Evolutionary conservation across 108 stramenopile genomes (phyloP), one percentile per base, ranked within the genome.

Genomic region (Nitzschia sp.): DNA sequence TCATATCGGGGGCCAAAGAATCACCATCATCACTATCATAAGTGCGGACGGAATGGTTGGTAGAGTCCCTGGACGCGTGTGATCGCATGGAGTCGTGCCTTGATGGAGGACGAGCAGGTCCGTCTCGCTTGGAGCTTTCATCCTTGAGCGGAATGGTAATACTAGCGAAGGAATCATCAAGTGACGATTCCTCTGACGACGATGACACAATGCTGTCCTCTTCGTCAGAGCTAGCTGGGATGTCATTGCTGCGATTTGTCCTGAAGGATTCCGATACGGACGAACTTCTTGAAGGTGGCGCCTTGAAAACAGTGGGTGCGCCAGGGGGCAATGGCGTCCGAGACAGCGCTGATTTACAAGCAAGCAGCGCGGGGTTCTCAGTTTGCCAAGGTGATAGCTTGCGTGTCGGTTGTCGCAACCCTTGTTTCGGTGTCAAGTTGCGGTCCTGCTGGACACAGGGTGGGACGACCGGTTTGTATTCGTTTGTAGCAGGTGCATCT

Each of bases 1-100:
- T 41, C 71, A 72, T 63, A 21, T 72, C 71, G 21, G 71, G 53
- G 33, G 71, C 71, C 23, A 72, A 32, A 1, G 71, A 72, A 44
- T 72, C 54, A 45, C 23, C 53, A 33, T 72, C 71, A 13, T 13
- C 13, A 36, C 15, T 25, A 17, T 64, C 71, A 29, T 6, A 44
- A 17, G 61, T 62, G 1, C 28, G 45, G 8, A 45, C 8, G 13
- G 57, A 58, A 32, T 58, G 57, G n/a, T n/a, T n/a, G n/a, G 57
- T 58, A 17, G 61, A 62, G 22, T 44, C 61, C 44, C 41, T 15
- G 1, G 61, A 62, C 1, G 41, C 23, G 25, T 27, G 45, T 19
- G 45, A 46, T 17, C 45, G 45, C 15, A 17, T 45, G 28, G 61
- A 44, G 23, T 27, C 45, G 19, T 46, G 61, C 4, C 61, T 9